Evolutionary conservation across 2,329 filamentous ascomycete genomes (phyloP).

Genomic region (Pseudocercospora pini-densiflorae): DNA sequence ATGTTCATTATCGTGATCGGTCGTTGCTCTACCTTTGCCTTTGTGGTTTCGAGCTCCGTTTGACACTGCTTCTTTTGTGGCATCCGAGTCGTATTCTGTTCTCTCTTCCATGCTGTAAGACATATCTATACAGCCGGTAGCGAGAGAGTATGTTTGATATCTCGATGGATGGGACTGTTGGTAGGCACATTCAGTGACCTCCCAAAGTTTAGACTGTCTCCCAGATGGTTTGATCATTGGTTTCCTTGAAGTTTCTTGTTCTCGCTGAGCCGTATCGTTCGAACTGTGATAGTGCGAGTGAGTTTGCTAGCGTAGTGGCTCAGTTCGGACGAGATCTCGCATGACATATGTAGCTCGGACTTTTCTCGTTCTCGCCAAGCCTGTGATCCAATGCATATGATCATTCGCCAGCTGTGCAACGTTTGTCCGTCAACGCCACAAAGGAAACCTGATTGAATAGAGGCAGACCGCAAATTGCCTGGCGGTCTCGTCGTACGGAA

Average conservation of each 20-base stretch:
- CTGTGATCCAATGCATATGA: not conserved
- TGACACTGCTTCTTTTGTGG: not conserved
- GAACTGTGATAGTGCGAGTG: not conserved
- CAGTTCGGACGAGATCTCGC: not conserved
- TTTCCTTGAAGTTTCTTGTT: not conserved
- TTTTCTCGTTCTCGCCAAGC: not conserved
- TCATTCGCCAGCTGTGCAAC: not conserved
- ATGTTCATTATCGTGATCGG: not conserved
- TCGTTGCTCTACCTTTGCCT: not conserved
- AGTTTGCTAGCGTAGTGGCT: not conserved
- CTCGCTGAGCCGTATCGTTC: not conserved
- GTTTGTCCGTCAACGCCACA: not conserved
- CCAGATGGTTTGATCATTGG: not conserved
- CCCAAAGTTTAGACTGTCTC: not conserved
- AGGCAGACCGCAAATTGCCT: not conserved
- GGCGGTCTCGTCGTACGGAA: not conserved
- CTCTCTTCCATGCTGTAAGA: not conserved
- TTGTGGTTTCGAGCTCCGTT: not conserved
- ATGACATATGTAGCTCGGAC: not conserved
- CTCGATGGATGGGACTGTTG: not conserved
- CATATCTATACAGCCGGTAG: not conserved
- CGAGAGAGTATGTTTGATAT: not conserved
- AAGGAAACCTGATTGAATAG: not conserved
- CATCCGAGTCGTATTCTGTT: not conserved
- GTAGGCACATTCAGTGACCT: not conserved